These are phyloP conservation scores for Talaromyces ruber DNA, from an alignment of 495 filamentous ascomycete species.

Conservation along the genomic window DNA sequence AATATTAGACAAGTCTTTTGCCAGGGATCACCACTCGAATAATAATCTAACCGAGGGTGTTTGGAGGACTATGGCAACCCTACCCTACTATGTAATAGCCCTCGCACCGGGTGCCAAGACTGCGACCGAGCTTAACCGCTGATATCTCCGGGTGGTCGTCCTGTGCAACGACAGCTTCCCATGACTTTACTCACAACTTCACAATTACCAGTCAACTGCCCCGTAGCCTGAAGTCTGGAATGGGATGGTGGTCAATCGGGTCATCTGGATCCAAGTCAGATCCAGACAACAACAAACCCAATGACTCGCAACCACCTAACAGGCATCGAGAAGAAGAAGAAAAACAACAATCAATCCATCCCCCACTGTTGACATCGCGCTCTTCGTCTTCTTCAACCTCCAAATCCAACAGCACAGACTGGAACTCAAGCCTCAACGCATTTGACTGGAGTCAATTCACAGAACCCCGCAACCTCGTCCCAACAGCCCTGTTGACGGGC, in stretches of 20 bases:
- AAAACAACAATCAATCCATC: constrained; percentile 9
- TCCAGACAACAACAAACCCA: constrained; percentile 13
- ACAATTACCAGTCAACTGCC: constrained; percentile 8
- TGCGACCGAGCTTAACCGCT: background rate
- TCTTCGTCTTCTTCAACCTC: constrained; percentile 11
- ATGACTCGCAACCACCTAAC: constrained; percentile 7
- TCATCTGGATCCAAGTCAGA: constrained; percentile 26
- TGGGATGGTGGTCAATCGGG: constrained; percentile 45
- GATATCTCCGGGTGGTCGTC: background rate
- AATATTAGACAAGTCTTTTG: background rate
- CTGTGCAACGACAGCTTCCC: background rate
- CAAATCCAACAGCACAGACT: constrained; percentile 31
- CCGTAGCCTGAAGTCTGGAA: constrained; percentile 15
- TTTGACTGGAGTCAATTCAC: constrained; percentile 62
- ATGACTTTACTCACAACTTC: background rate
- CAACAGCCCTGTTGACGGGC: constrained; percentile 61
- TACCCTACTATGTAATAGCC: too few relatives aligned
- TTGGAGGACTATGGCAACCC: background rate
- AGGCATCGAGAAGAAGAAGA: constrained; percentile 6
- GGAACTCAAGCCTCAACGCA: constrained; percentile 41
- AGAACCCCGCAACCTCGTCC: constrained; percentile 55
- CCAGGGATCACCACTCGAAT: background rate
- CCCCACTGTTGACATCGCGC: constrained; percentile 10
- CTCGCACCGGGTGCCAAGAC: background rate
- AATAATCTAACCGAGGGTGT: background rate